Percentiles rank a stretch among this genome's conserved stretches.
Conservation (phyloP, 345 rosid species). For the Aquilaria malaccensis region DNA sequence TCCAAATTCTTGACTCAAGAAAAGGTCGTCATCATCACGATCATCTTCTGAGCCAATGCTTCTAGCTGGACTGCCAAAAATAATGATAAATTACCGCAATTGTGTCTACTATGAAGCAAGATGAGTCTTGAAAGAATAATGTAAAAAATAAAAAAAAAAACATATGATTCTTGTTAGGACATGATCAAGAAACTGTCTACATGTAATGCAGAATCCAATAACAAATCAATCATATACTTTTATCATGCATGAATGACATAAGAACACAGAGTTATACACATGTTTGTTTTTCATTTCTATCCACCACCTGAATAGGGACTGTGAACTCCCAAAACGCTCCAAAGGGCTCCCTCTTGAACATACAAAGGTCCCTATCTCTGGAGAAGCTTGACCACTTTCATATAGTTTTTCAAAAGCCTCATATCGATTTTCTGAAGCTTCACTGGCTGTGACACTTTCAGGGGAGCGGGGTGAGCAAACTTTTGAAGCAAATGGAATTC, state of each 20-base stretch:
- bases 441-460: slow-evolving; percentile 54
- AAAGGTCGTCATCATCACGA: slow-evolving; percentile 60
- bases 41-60: slow-evolving; percentile 69
- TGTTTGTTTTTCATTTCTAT: slow-evolving; percentile 4
- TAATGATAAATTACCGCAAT: slow-evolving; percentile 33
- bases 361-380: slow-evolving; percentile 40
- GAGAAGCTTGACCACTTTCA: slow-evolving; percentile 58
- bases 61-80: slow-evolving; percentile 93
- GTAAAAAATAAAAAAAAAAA: not conserved
- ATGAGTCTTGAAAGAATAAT: not conserved
- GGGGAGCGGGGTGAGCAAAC: slow-evolving; percentile 55
- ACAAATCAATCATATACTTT: slow-evolving; percentile 4
- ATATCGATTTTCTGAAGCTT: slow-evolving; percentile 53
- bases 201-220: not conserved
- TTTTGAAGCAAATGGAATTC: slow-evolving; percentile 43
- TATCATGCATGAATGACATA: not conserved
- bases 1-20: slow-evolving; percentile 42
- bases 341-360: slow-evolving; percentile 33
- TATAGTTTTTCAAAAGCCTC: slow-evolving; percentile 44
- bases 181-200: not conserved
- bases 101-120: not conserved
- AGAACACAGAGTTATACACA: too few relatives aligned
- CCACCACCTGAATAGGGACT: slow-evolving; percentile 68
- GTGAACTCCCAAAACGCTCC: slow-evolving; percentile 69
- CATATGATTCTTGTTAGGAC: not conserved